phyloP scores from a whole-genome alignment of 2,329 filamentous ascomycete species.

The Exophiala aquamarina region DNA sequence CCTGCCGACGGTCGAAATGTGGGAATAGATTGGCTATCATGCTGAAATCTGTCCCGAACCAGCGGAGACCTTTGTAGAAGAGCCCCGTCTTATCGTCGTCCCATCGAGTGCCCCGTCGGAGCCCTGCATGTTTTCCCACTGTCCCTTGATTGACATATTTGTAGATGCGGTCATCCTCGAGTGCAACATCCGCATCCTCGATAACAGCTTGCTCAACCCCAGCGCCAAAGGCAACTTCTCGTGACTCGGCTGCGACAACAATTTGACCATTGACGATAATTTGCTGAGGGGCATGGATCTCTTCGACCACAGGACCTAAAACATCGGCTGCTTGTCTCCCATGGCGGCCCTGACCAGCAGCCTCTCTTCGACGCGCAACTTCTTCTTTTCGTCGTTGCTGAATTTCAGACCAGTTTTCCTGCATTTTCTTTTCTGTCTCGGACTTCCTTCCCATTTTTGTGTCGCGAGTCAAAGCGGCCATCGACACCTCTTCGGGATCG shows the following conservation, averaged over 20 bases:
- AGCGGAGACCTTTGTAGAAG: slow-evolving; percentile 62
- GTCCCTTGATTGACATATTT: slow-evolving; percentile 47
- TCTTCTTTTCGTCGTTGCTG: slow-evolving; percentile 42
- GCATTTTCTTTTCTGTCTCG: slow-evolving; percentile 57
- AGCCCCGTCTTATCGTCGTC: slow-evolving; percentile 57
- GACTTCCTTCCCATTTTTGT: slow-evolving; percentile 57
- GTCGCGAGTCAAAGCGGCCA: slow-evolving; percentile 59
- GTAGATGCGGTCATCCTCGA: slow-evolving; percentile 45
- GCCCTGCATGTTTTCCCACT: slow-evolving; percentile 50
- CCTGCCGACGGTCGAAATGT: slow-evolving; percentile 57
- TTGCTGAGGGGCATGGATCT: slow-evolving; percentile 45
- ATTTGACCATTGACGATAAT: slow-evolving; percentile 60
- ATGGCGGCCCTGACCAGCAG: slow-evolving; percentile 24
- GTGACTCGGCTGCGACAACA: slow-evolving; percentile 52
- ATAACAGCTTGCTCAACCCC: slow-evolving; percentile 47
- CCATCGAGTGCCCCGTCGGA: slow-evolving; percentile 53
- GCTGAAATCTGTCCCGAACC: slow-evolving; percentile 64
- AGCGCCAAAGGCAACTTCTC: slow-evolving; percentile 57
- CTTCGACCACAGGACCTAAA: slow-evolving; percentile 10
- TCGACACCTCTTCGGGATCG: slow-evolving; percentile 53
- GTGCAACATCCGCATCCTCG: slow-evolving; percentile 43
- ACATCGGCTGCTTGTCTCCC: slow-evolving; percentile 11
- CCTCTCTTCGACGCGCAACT: slow-evolving; percentile 33
- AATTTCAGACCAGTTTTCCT: slow-evolving; percentile 57
- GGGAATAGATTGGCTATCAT: slow-evolving; percentile 64